Base-by-base conservation (phyloP, 2,329 filamentous ascomycete species). In the Raffaelea ambrosiae region DNA sequence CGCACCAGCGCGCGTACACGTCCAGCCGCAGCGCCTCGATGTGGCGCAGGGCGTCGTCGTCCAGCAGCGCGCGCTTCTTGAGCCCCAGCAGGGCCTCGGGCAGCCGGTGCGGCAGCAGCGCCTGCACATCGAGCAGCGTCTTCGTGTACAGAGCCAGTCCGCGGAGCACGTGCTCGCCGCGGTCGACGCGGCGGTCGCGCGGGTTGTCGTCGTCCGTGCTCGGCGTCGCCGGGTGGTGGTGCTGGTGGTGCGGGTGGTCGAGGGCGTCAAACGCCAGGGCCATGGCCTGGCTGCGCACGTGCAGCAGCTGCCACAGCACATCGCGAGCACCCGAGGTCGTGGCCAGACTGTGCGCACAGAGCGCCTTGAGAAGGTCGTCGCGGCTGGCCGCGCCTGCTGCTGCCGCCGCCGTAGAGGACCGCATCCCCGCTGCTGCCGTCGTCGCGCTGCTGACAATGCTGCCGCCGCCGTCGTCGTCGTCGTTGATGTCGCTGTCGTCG, bases 321-420 rank as follows among this genome's bases (percentile, higher is more conserved):
- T 95, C 89, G 49, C 78, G 81, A 0, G 87, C 81, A 0, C 88
- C 86, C 1, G 85, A 88, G 58, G 80, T 94, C 3, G 85, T 89
- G 1, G 83, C 80, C 44, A 97, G 71, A 52, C 88, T 89, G 61
- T 89, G 90, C 0, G 90, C 89, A 48, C 83, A 86, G 55, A 96
- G 72, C 1, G 84, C 81, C 56, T 88, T 83, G 13, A 91, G 69
- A 16, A 93, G 73, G 20, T 77, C 71, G 51, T 71, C 58, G 49
- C 72, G 48, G 9, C 40, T 20, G 1, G 47, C 22, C 2, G 50
- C 43, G 1, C 46, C 39, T 10, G 46, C 31, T 9, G 43, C 33
- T 4, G 9, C 16, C 3, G 36, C 9, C 1, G 20, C 20, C 10
- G 33, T 39, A 22, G n/a, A n/a, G n/a, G n/a, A n/a, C n/a, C n/a